Evolutionary conservation across 2,329 filamentous ascomycete genomes (phyloP).

Genomic region (Alternaria triticina): DNA sequence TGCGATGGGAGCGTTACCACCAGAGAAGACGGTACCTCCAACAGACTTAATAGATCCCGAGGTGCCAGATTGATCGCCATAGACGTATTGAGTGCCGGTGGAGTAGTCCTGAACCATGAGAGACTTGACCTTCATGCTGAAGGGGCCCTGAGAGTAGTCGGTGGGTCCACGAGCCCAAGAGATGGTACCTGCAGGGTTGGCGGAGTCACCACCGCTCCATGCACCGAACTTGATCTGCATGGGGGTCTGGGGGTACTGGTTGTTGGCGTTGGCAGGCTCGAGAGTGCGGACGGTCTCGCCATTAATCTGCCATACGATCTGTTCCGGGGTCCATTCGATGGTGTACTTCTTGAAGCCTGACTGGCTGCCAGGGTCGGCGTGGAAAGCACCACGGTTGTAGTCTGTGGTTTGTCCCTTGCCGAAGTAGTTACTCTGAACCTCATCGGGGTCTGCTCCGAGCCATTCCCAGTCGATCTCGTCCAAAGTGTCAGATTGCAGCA

Average conservation of each 20-base stretch:
- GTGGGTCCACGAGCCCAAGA: slow-evolving; percentile 87
- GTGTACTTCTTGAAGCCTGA: slow-evolving; percentile 82
- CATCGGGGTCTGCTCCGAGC: slow-evolving; percentile 75
- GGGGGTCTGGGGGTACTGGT: slow-evolving; percentile 91
- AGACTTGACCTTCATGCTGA: slow-evolving; percentile 81
- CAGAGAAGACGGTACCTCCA: slow-evolving; percentile 75
- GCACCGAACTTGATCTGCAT: slow-evolving; percentile 93
- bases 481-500: slow-evolving; percentile 87
- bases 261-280: slow-evolving; percentile 69
- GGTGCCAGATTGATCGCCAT: slow-evolving; percentile 76
- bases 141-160: slow-evolving; percentile 83
- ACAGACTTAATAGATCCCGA: slow-evolving; percentile 83
- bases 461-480: slow-evolving; percentile 99
- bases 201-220: slow-evolving; percentile 89
- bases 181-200: slow-evolving; percentile 81
- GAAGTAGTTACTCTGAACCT: slow-evolving; percentile 91
- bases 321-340: slow-evolving; percentile 86
- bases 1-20: slow-evolving; percentile 60
- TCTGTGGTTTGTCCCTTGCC: slow-evolving; percentile 81
- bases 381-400: slow-evolving; percentile 89
- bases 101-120: slow-evolving; percentile 88
- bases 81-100: slow-evolving; percentile 83
- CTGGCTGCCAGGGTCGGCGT: slow-evolving; percentile 73
- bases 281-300: slow-evolving; percentile 79
- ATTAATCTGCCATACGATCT: slow-evolving; percentile 87